Percentiles rank a stretch among this genome's conserved stretches.
Evolutionary conservation across 164 flowering plant genomes (phyloP).

Genomic region (Tetrastigma voinierianum): DNA sequence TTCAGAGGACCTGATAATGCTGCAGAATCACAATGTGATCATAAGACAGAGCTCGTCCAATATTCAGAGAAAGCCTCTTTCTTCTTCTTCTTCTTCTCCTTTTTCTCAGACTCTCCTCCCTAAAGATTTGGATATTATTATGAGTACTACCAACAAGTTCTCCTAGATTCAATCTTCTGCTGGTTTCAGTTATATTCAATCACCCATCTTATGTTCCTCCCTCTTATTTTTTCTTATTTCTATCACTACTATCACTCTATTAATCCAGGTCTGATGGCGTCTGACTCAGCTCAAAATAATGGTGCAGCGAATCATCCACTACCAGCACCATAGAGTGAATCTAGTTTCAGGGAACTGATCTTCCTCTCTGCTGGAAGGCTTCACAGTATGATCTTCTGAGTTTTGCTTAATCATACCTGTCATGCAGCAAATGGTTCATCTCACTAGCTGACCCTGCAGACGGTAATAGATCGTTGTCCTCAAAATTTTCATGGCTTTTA

Average conservation of each 20-base stretch:
- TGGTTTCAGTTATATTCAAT: too few species aligned
- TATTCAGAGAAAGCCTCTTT: constrained; percentile 38
- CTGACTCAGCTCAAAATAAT: constrained; percentile 20
- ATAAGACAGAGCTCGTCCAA: constrained; percentile 50
- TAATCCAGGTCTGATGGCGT: not conserved
- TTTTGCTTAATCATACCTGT: constrained; percentile 16
- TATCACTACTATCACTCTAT: too few species aligned
- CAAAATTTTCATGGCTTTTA: too few species aligned
- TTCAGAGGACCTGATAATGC: constrained; percentile 88
- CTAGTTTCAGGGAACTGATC: constrained; percentile 53
- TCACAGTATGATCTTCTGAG: constrained; percentile 11
- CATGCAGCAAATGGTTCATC: not conserved
- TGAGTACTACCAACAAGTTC: too few species aligned
- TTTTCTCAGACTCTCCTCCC: constrained; percentile 1
- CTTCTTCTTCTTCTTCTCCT: constrained; percentile 15
- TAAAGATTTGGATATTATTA: constrained; percentile 3
- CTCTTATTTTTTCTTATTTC: too few species aligned
- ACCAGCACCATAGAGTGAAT: constrained; percentile 43
- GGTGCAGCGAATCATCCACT: constrained; percentile 43
- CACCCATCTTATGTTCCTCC: too few species aligned
- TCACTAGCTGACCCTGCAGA: too few species aligned
- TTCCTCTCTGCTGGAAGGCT: constrained; percentile 49
- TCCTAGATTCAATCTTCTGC: too few species aligned
- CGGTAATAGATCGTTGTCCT: too few species aligned
- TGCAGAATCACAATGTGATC: constrained; percentile 81